Evolutionary conservation across 257 asterid species (phyloP).

Genomic region (Solanum chmielewskii): DNA sequence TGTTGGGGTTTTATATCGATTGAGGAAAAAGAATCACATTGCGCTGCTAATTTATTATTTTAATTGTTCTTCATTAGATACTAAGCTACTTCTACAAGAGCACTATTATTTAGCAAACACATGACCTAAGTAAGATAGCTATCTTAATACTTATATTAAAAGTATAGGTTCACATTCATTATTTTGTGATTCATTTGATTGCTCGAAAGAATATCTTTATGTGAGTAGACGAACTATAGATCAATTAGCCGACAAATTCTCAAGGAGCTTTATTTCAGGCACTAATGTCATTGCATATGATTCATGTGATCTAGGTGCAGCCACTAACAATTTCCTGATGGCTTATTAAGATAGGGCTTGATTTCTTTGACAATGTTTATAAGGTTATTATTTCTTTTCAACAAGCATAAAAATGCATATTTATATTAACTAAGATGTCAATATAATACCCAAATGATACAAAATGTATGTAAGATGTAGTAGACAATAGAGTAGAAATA

Average conservation of each 20-base stretch:
- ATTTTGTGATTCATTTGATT: not conserved
- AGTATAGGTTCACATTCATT: not conserved
- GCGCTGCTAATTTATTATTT: not conserved
- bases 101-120: not conserved
- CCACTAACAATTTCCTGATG: slow-evolving; percentile 17
- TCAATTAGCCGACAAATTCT: not conserved
- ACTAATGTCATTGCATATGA: not conserved
- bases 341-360: slow-evolving; percentile 29
- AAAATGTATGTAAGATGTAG: slow-evolving; percentile 5
- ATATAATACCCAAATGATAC: not conserved
- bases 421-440: not conserved
- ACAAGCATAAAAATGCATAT: not conserved
- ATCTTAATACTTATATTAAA: not conserved
- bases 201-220: not conserved
- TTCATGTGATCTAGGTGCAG: slow-evolving; percentile 8
- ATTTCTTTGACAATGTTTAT: slow-evolving; percentile 40
- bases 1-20: not conserved
- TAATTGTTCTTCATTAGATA: not conserved
- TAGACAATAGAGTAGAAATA: slow-evolving; percentile 11
- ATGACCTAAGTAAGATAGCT: not conserved
- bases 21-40: not conserved
- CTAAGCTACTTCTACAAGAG: too few species aligned
- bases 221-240: not conserved
- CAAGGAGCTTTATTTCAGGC: not conserved
- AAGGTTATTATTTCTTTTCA: slow-evolving; percentile 5